phyloP scores from a whole-genome alignment of 441 rosid species.

The Erysimum cheiri region DNA sequence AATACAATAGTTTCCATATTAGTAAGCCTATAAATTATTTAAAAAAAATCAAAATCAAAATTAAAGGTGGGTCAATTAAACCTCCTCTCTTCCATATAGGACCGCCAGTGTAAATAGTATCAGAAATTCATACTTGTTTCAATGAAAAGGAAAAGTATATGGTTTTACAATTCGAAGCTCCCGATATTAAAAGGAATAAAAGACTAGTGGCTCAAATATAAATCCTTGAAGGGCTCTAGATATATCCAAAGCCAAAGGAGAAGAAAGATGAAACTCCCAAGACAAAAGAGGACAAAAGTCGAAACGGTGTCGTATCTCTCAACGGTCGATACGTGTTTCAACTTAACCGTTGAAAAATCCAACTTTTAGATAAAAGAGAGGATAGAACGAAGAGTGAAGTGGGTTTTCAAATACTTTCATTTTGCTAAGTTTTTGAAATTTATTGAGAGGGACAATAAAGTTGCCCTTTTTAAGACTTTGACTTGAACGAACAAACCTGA shows the following conservation, averaged over 20 bases:
- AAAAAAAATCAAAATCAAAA: no score
- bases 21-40: no score
- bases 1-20: no score
- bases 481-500: constrained; percentile 44
- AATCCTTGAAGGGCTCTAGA: constrained; percentile 42
- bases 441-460: constrained; percentile 60
- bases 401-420: constrained; percentile 5
- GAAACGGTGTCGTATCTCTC: constrained; percentile 30
- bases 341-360: constrained; percentile 28
- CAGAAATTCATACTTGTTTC: background rate
- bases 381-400: background rate
- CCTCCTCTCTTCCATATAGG: no score
- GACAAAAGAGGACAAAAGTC: constrained; percentile 27
- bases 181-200: background rate
- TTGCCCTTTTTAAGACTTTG: constrained; percentile 23
- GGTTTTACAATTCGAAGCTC: background rate
- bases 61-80: no score
- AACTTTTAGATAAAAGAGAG: constrained; percentile 18
- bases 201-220: background rate
- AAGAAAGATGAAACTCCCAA: constrained; percentile 35
- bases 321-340: constrained; percentile 42
- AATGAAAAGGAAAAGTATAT: background rate
- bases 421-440: constrained; percentile 52
- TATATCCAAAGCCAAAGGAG: no score
- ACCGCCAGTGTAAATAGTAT: no score